Base-by-base conservation (phyloP, 768 basidiomycete genomes). In the Trametes cubensis region DNA sequence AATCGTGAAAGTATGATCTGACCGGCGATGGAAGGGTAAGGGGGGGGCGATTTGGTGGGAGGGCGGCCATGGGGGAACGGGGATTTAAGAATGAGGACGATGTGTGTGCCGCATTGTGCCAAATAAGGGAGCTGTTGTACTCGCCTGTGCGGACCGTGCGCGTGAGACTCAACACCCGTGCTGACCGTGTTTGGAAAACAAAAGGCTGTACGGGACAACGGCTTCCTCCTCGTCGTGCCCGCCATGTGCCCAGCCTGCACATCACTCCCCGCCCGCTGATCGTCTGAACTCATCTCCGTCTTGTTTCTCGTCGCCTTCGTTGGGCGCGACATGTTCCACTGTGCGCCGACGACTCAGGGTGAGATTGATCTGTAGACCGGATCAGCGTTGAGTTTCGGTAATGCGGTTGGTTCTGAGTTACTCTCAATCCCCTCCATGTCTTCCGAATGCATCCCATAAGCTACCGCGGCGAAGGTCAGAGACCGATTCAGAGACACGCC, bases 101-200 rank as follows among this genome's bases (percentile, higher is more conserved):
- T 60, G 53, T 49, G 55, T 41, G 42, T 55, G 50, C 58, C 42
- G 46, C 58, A 54, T 63, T 63, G 57, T 64, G 48, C 63, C 59
- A 55, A 44, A 56, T 60, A 44, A 39, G 63, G 63, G 44, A 46
- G 53, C 42, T 59, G 62, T 63, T 63, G 62, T 63, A 54, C 51
- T 63, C 34, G 48, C 57, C 40, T 50, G 40, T 25, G 55, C 54
- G 54, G 54, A 46, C 61, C 49, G 61, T 38, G 38, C 49, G 49
- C 38, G 49, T 56, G 48, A 30, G 45, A 17, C 17, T 41, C 54
- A 44, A 47, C 38, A 46, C 39, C 40, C 45, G 60, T 39, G 6
- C 46, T 14, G 34, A 20, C 62, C 46, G 58, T 55, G 62, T 64
- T 56, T 57, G 54, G 58, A 56, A 64, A 60, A 64, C 63, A 64